A percentile compares a stretch with the other conserved stretches of the same genome.
Evolutionary conservation across 108 stramenopile species (phyloP).

Genomic region (Nitzschia palea): DNA sequence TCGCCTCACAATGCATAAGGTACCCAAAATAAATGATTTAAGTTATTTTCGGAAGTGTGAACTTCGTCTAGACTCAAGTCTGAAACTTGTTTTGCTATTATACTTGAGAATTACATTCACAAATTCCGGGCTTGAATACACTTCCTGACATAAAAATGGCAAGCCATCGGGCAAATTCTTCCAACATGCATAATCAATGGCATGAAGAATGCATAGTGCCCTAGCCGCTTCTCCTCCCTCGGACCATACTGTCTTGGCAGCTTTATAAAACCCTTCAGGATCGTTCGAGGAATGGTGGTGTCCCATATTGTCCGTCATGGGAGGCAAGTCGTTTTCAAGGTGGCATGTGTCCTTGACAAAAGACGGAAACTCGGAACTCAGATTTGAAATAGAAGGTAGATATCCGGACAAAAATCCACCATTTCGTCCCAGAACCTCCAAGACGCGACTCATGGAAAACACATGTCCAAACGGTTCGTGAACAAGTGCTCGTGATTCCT

Average conservation of each 20-base stretch:
- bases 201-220: conserved; percentile 32
- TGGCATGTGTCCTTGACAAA: conserved; percentile 18
- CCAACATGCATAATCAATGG: conserved; percentile 47
- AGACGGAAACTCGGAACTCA: conserved; percentile 16
- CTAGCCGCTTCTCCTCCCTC: conserved; percentile 7
- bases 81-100: too few species aligned
- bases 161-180: conserved; percentile 34
- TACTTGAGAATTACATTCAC: too few species aligned
- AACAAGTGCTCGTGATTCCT: neutral
- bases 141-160: conserved; percentile 14
- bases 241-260: conserved; percentile 35
- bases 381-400: conserved; percentile 26
- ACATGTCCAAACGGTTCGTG: conserved; percentile 13
- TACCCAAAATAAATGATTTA: too few species aligned
- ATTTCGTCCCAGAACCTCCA: neutral
- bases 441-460: conserved; percentile 26
- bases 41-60: too few species aligned
- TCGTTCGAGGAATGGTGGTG: conserved; percentile 25
- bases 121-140: too few species aligned
- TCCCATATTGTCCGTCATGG: neutral
- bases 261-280: conserved; percentile 18
- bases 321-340: neutral
- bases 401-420: conserved; percentile 4
- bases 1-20: too few species aligned
- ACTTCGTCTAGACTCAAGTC: too few species aligned